phyloP scores from a whole-genome alignment of 1,139 yeast genomes.

The Geotrichum candidum region DNA sequence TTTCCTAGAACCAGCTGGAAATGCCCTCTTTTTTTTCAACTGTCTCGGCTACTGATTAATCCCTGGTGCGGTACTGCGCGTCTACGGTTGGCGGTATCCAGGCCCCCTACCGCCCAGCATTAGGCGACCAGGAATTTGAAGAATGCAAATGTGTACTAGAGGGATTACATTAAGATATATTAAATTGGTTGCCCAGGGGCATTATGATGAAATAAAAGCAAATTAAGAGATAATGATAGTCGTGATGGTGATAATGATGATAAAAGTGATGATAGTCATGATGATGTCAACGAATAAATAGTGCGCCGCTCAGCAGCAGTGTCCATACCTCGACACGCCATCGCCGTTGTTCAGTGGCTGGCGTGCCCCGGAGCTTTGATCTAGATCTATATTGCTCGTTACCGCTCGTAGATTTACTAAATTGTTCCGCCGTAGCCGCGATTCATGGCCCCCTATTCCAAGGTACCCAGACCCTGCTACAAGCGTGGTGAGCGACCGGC shows the following conservation, averaged over 20 bases:
- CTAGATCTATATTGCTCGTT: slow-evolving; percentile 3
- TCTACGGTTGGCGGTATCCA: not conserved
- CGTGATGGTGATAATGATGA: not conserved
- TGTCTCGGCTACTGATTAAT: too few species aligned
- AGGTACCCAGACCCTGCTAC: slow-evolving; percentile 14
- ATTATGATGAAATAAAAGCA: not conserved
- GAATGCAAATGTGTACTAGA: not conserved
- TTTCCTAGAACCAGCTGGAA: too few species aligned
- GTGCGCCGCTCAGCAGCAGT: slow-evolving; percentile 1
- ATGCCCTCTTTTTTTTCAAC: too few species aligned
- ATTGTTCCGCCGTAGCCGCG: not conserved
- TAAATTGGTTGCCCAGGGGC: not conserved
- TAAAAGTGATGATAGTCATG: not conserved
- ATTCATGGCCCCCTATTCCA: slow-evolving; percentile 3
- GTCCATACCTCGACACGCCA: not conserved
- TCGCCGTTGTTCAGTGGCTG: not conserved
- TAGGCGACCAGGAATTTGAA: not conserved
- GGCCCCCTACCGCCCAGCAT: not conserved
- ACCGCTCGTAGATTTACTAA: not conserved
- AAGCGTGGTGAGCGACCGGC: slow-evolving; percentile 7
- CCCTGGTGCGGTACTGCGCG: not conserved
- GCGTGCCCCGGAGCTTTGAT: not conserved
- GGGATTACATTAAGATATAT: not conserved
- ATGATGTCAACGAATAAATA: not conserved
- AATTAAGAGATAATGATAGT: too few species aligned